Conservation (phyloP, 225 moss, liverwort and hornwort species). For the Sphagnum tenellum region DNA sequence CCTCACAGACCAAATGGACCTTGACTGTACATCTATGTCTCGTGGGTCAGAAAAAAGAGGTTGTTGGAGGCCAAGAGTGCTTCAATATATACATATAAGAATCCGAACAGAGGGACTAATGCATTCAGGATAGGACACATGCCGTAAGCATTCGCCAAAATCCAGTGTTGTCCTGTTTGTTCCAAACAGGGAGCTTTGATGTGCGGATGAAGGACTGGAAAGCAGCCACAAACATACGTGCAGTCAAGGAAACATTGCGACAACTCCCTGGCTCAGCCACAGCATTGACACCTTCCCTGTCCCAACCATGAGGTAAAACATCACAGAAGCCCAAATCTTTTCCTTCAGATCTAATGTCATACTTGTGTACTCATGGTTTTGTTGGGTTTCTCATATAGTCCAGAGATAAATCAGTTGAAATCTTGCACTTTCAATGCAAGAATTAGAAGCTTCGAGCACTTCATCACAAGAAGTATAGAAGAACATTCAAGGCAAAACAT, state of each 20-base stretch:
- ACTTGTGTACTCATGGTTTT: neutral
- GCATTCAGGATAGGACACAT: slow-evolving; percentile 13
- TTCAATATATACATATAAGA: no score
- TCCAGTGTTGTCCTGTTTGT: slow-evolving; percentile 80
- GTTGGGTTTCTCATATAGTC: no score
- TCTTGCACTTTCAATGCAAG: no score
- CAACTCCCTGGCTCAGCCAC: slow-evolving; percentile 87
- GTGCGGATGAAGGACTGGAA: slow-evolving; percentile 74
- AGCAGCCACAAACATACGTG: slow-evolving; percentile 57
- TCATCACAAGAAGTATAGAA: no score
- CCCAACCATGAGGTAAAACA: neutral
- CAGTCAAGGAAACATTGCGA: slow-evolving; percentile 78
- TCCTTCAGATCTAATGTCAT: neutral
- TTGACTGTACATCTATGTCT: no score
- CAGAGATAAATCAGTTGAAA: no score
- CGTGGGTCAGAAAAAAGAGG: no score
- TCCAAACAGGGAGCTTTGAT: slow-evolving; percentile 91
- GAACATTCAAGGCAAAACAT: no score
- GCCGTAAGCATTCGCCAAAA: slow-evolving; percentile 96
- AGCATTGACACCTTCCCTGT: slow-evolving; percentile 91
- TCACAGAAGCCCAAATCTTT: neutral
- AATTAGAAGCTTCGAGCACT: no score
- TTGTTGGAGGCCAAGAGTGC: no score
- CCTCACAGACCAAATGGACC: no score
- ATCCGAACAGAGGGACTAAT: no score